Evolutionary conservation across 768 basidiomycete species (phyloP).

Genomic region (Pilatotrama ljubarskyi): DNA sequence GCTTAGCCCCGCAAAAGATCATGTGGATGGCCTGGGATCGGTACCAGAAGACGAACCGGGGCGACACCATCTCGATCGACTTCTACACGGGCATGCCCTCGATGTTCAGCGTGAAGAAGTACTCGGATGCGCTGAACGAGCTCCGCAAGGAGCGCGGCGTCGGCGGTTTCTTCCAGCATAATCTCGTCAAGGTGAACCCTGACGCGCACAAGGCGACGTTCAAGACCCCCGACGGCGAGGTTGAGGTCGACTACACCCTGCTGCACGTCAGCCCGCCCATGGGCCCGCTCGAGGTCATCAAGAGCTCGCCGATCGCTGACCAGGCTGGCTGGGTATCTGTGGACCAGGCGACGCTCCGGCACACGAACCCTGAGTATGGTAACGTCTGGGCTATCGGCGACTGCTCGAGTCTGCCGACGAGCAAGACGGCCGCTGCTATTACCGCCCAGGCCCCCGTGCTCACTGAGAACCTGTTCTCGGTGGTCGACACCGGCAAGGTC

Average conservation of each 20-base stretch:
- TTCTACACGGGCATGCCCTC: constrained; percentile 91
- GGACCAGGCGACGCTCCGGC: constrained; percentile 76
- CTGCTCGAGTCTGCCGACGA: constrained; percentile 87
- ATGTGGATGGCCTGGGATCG: constrained; percentile 98
- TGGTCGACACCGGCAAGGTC: constrained; percentile 72
- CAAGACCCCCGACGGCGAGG: constrained; percentile 69
- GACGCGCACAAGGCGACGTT: constrained; percentile 81
- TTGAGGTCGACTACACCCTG: constrained; percentile 76
- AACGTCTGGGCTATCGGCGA: constrained; percentile 95
- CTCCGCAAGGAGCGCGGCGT: constrained; percentile 80
- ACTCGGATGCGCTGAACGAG: constrained; percentile 81
- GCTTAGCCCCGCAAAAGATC: constrained; percentile 82
- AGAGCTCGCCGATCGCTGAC: constrained; percentile 76
- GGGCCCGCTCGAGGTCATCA: constrained; percentile 84
- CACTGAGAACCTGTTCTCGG: constrained; percentile 80
- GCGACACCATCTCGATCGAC: constrained; percentile 59
- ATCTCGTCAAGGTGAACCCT: constrained; percentile 74
- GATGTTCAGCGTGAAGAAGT: constrained; percentile 98
- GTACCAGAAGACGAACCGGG: constrained; percentile 60
- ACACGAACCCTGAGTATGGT: constrained; percentile 72
- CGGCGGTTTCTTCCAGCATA: constrained; percentile 78
- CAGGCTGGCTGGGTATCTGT: constrained; percentile 89
- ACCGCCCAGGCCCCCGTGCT: constrained; percentile 90
- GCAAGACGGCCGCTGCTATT: constrained; percentile 95
- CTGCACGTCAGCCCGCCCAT: constrained; percentile 91